Evolutionary conservation across 1,284 basidiomycete genomes (phyloP), one percentile per base, ranked within the genome.

Genomic region (Tilletia setariae): DNA sequence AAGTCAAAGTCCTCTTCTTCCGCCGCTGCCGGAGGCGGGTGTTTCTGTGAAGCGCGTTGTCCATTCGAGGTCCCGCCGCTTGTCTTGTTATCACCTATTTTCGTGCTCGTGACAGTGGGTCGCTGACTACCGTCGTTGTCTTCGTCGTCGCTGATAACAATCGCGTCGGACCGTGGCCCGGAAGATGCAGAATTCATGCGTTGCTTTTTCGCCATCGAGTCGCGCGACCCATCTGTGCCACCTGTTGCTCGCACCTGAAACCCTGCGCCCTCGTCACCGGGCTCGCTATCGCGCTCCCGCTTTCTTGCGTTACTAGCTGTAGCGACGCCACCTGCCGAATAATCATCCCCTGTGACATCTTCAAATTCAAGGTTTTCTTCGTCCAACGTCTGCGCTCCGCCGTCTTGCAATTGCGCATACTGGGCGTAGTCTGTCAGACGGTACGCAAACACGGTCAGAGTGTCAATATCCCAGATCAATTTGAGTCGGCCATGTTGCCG

Each of bases 391-490:
- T 25, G 23, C 13, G 30, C 56, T 16, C 28, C 56, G 23, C 56
- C 56, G 1, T 74, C 70, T 23, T 75, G 73, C 21, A 79, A 71
- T 63, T 71, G 68, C 7, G 79, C 76, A 63, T 80, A 81, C 35
- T 75, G 74, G 13, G 76, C 74, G 43, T 79, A 81, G 73, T 81
- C 70, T 71, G 62, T 28, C n/a, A n/a, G 43, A 44, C 19, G 43
- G 43, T 44, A 19, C 19, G 11, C 28, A 61, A 16, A 28, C n/a
- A 56, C 25, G 11, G 63, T 40, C 35, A 40, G 35, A 4, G 4
- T 28, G 25, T 28, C 9, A 15, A 30, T 21, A 15, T 19, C 19
- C 1, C 16, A 4, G 32, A 66, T 21, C n/a, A n/a, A n/a, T n/a
- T n/a, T n/a, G n/a, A n/a, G n/a, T n/a, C n/a, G n/a, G n/a, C n/a